Base-by-base conservation (phyloP, 2,329 filamentous ascomycete species). In the Neopestalotiopsis clavispora region DNA sequence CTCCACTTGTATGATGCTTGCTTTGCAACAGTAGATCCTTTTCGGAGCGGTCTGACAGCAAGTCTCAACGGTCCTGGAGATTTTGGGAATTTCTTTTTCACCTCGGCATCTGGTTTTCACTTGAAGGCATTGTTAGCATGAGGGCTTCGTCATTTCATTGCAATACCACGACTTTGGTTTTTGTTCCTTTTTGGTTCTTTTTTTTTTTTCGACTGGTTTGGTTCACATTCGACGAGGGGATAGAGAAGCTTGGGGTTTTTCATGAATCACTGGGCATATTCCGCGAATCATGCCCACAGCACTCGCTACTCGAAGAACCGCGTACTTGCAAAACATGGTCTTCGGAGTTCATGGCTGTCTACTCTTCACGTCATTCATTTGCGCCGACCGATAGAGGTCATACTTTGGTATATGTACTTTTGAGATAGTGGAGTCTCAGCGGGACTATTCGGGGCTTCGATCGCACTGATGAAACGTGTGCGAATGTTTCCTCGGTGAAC, bases 11-110 rank as follows among this genome's bases (percentile, higher is more conserved):
- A 77, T 68, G 74, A 75, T 69, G 67, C 70, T 69, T 65, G 68
- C 70, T 66, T 67, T 67, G 70, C 74, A 74, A 73, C 49, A 75
- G 76, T 77, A 75, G 76, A 79, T 59, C 72, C 74, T 73, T 72
- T 74, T 70, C 58, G n/a, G 60, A 34, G 42, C 20, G 30, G 13
- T 30, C 38, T 59, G 2, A 45, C 23, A 38, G 32, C 62, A 45
- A 20, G 23, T 62, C 20, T 57, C 57, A 20, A 67, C 59, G 38
- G 38, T 12, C 30, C 14, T 40, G 28, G 58, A 58, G 52, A 23
- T 30, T 57, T 17, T 62, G 52, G 42, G 58, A 56, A 38, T n/a
- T 62, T 64, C 4, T 64, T 40, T 14, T 62, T 67, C 34, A 17
- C 40, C 20, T 67, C 56, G 17, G 52, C 52, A 60, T 67, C 23